Percentiles rank a stretch among this genome's conserved stretches.
Evolutionary conservation across 2,329 filamentous ascomycete species (phyloP).

Genomic region (Cladosporium sp.): DNA sequence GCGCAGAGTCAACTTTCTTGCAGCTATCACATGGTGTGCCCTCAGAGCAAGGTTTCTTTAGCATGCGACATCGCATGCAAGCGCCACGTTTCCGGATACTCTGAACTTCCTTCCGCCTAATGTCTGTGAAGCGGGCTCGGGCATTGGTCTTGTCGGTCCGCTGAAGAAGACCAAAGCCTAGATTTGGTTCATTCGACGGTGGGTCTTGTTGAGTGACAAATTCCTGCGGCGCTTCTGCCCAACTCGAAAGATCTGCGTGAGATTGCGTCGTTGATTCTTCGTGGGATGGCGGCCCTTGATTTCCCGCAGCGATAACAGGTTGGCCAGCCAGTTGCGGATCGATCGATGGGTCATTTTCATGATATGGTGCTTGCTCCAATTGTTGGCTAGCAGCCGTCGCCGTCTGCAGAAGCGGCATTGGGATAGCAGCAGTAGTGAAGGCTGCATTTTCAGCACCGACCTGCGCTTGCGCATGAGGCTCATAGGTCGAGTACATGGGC

Average conservation of each 20-base stretch:
- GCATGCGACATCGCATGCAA: constrained; percentile 57
- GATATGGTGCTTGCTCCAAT: constrained; percentile 2
- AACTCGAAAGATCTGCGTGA: constrained; percentile 11
- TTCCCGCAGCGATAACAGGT: background rate
- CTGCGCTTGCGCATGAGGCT: constrained; percentile 1
- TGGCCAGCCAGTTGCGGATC: constrained; percentile 4
- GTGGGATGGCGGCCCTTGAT: background rate
- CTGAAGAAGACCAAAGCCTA: constrained; percentile 15
- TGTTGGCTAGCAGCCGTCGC: constrained; percentile 17
- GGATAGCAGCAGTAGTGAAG: background rate
- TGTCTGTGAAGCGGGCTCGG: constrained; percentile 51
- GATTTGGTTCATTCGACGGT: constrained; percentile 10
- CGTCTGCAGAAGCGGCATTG: constrained; percentile 15
- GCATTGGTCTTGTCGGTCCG: constrained; percentile 11
- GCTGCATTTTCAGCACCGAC: background rate
- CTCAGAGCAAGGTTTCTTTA: constrained; percentile 58
- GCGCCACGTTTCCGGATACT: constrained; percentile 55
- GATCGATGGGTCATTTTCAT: background rate
- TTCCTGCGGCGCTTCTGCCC: constrained; percentile 18
- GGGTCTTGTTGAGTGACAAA: constrained; percentile 10
- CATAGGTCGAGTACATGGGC: background rate
- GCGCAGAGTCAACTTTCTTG: constrained; percentile 52
- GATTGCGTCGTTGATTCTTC: background rate
- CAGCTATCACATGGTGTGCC: constrained; percentile 56
- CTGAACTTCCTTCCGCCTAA: constrained; percentile 53